Conservation (phyloP, 495 filamentous ascomycete species). For the Penicillium lividum region DNA sequence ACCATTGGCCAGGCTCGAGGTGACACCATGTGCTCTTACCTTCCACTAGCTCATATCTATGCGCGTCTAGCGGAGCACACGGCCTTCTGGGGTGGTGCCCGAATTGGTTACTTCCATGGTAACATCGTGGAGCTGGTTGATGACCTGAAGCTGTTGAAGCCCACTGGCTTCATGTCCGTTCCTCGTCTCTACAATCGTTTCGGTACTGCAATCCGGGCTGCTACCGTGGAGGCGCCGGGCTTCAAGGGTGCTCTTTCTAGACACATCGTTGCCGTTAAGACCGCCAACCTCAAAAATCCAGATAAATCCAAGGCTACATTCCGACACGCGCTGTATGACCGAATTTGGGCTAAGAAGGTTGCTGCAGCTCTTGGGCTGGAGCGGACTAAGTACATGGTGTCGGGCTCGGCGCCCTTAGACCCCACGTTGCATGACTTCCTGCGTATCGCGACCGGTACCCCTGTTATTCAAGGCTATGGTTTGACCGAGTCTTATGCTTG, state of each 20-base stretch:
- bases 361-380: conserved; percentile 79
- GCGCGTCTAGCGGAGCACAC: conserved; percentile 79
- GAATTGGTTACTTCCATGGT: conserved; percentile 94
- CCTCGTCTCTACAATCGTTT: conserved; percentile 94
- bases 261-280: conserved; percentile 76
- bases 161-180: conserved; percentile 83
- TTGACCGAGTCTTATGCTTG: conserved; percentile 94
- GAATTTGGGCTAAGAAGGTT: conserved; percentile 91
- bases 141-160: conserved; percentile 83
- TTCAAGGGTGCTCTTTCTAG: conserved; percentile 81
- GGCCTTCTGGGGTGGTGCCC: conserved; percentile 67
- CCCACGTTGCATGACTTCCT: conserved; percentile 87
- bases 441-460: conserved; percentile 74
- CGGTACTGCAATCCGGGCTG: conserved; percentile 72
- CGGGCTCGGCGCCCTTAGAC: conserved; percentile 89
- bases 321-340: conserved; percentile 84
- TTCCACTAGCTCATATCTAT: conserved; percentile 94
- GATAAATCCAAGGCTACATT: conserved; percentile 70
- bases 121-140: conserved; percentile 86
- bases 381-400: conserved; percentile 70
- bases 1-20: conserved; percentile 48
- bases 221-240: conserved; percentile 76
- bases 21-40: conserved; percentile 78
- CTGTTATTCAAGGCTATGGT: conserved; percentile 88
- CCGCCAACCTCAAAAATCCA: conserved; percentile 71